Percentiles rank a stretch among this genome's conserved stretches.
phyloP scores from a whole-genome alignment of 2,329 filamentous ascomycete genomes.

The Trematosphaeria pertusa region DNA sequence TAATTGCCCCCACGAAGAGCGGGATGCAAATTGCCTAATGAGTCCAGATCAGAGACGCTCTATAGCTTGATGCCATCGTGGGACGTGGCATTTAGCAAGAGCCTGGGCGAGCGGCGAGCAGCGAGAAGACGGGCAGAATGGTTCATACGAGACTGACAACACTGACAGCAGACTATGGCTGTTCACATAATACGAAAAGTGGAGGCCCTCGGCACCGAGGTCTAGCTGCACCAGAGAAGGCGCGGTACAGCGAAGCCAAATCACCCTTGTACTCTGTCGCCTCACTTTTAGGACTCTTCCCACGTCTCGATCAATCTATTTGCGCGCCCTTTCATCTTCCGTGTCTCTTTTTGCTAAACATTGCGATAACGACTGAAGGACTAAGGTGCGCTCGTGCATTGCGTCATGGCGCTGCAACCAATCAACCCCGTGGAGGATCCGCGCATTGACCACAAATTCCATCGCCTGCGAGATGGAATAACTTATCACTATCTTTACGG shows the following conservation, averaged over 20 bases:
- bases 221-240: not conserved
- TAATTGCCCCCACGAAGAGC: slow-evolving; percentile 16
- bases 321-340: slow-evolving; percentile 2
- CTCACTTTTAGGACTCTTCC: slow-evolving; percentile 3
- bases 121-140: too few relatives aligned
- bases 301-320: slow-evolving; percentile 3
- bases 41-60: not conserved
- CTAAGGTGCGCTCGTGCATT: slow-evolving; percentile 9
- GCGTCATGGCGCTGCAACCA: slow-evolving; percentile 64
- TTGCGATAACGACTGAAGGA: slow-evolving; percentile 18
- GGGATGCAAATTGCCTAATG: slow-evolving; percentile 12
- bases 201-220: slow-evolving; percentile 14
- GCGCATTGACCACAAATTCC: slow-evolving; percentile 65
- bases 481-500: slow-evolving; percentile 71
- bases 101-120: too few relatives aligned
- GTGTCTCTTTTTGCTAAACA: slow-evolving; percentile 10
- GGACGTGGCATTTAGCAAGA: slow-evolving; percentile 9
- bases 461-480: slow-evolving; percentile 69
- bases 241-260: not conserved
- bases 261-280: slow-evolving; percentile 1
- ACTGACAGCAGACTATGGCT: too few relatives aligned
- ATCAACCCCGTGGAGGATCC: slow-evolving; percentile 69
- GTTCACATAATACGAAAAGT: not conserved
- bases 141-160: too few relatives aligned
- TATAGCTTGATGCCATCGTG: slow-evolving; percentile 15